phyloP scores from a whole-genome alignment of 2,329 filamentous ascomycete species.

The Emericellopsis cladophorae region DNA sequence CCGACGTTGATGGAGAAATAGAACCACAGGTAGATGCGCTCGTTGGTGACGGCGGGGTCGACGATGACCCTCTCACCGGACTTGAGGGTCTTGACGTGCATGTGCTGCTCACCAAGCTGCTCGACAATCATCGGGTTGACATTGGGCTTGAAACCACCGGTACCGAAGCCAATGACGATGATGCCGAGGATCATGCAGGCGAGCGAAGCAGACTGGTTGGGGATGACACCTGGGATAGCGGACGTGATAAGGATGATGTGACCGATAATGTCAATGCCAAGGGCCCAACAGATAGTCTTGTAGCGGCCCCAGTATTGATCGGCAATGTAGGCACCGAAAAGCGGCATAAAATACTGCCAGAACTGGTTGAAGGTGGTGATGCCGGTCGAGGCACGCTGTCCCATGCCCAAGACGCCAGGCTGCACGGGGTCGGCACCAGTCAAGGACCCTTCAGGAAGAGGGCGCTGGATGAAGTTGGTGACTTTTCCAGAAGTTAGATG shows the following conservation, averaged over 20 bases:
- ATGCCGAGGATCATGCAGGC: slow-evolving; percentile 51
- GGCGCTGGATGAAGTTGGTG: slow-evolving; percentile 52
- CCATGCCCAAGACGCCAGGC: slow-evolving; percentile 43
- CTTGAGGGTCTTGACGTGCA: slow-evolving; percentile 35
- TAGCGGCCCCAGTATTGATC: slow-evolving; percentile 55
- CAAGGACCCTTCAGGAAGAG: slow-evolving; percentile 37
- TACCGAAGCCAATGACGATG: slow-evolving; percentile 42
- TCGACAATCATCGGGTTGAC: slow-evolving; percentile 43
- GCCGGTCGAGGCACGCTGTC: slow-evolving; percentile 36
- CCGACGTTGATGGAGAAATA: slow-evolving; percentile 65
- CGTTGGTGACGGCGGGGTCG: slow-evolving; percentile 49
- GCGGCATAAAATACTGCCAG: slow-evolving; percentile 47
- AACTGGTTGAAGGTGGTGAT: slow-evolving; percentile 32
- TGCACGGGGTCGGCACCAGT: slow-evolving; percentile 35
- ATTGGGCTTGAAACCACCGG: slow-evolving; percentile 66
- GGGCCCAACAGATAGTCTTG: slow-evolving; percentile 52
- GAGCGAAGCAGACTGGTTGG: slow-evolving; percentile 39
- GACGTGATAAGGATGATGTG: slow-evolving; percentile 54
- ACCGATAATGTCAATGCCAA: slow-evolving; percentile 49
- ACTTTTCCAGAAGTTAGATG: slow-evolving; percentile 11
- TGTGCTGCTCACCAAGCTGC: slow-evolving; percentile 44
- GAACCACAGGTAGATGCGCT: slow-evolving; percentile 56
- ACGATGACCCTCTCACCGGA: slow-evolving; percentile 52
- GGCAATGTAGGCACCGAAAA: slow-evolving; percentile 36
- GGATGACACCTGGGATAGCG: slow-evolving; percentile 50